Evolutionary conservation across 225 moss, liverwort and hornwort species (phyloP), one percentile per base, ranked within the genome.

Genomic region (Sphagnum contortum): DNA sequence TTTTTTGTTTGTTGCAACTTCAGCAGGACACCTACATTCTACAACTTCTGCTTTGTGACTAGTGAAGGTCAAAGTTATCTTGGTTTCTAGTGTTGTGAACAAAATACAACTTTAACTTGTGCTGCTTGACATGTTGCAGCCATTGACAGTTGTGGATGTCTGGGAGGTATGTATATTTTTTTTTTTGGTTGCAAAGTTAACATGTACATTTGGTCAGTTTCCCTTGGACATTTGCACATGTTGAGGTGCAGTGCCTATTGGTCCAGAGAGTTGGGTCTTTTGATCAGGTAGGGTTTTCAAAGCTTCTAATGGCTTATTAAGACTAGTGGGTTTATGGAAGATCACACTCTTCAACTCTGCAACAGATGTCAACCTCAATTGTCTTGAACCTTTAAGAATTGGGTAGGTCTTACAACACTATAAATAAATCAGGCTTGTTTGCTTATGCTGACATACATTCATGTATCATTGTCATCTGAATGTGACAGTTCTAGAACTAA

Each of bases 111-210:
- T 29, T 29, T 29, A 9, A 5, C 5, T 12, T 8, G n/a, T 9
- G 5, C n/a, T 9, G 58, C 5, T 5, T 58, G 58, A 12, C 5
- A 5, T 5, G 11, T 58, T 8, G 4, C 75, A 79, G 79, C 75
- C 75, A 0, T 70, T 75, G 57, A 68, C 75, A 6, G 79, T 79
- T 11, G 79, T 61, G 0, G 79, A 79, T 50, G 79, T 79, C 14
- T 79, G 79, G 75, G 79, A 79, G 78, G 74, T 60, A 60, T 14
- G 44, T 57, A 13, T 52, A 6, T 52, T 52, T 0, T 47, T 47
- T 3, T 49, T 5, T 49, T 64, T 64, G 9, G 9, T 64, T 64
- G 64, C 14, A 9, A 13, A 3, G 11, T 47, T 44, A 61, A 6
- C 29, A 29, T 29, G 29, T 29, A 29, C 29, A 29, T 29, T 29